Evolutionary conservation across 352 stramenopile species (phyloP), one percentile per base, ranked within the genome.

Genomic region (Phytophthora niederhauseri): DNA sequence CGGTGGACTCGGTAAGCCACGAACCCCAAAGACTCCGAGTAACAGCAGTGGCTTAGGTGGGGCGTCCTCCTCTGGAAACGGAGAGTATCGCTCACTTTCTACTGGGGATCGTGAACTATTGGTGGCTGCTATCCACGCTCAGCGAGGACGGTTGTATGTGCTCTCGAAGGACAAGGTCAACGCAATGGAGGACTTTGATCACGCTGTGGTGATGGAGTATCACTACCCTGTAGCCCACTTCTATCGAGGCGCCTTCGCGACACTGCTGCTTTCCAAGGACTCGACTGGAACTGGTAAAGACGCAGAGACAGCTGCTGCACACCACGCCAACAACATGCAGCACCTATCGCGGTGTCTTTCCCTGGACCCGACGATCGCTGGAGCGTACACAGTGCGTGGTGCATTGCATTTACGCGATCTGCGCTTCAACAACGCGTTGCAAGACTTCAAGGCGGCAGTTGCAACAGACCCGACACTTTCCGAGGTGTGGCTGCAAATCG

Each of bases 401-500:
- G 86, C 84, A 26, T 48, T 94, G 24, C 81, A 90, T 48, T 57
- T 91, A n/a, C 77, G 77, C n/a, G 81, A 90, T 20, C 75, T 92
- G 34, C 78, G 87, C 45, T 94, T 92, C 66, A 90, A 84, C 55
- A 93, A 77, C 20, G 86, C 86, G 26, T 66, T 94, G 28, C 84
- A 94, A 54, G 84, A 94, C 56, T 94, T 93, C 61, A 93, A 94
- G 63, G 86, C 84, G 6, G 84, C 86, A 6, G 86, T 92, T 4
- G 64, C 82, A 15, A 87, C 85, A 0, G 84, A 94, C 46, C 86
- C 86, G 22, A 94, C 86, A 41, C 61, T 94, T 24, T 88, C 88
- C 36, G 82, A 90, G 36, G 79, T 92, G 19, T 94, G 86, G 86
- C 63, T 94, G 43, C 82, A 94, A 69, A 94, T 94, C 53, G 86